Evolutionary conservation across 306 rosid genomes (phyloP), one percentile per base, ranked within the genome.

Genomic region (Citrullus mucosospermus): DNA sequence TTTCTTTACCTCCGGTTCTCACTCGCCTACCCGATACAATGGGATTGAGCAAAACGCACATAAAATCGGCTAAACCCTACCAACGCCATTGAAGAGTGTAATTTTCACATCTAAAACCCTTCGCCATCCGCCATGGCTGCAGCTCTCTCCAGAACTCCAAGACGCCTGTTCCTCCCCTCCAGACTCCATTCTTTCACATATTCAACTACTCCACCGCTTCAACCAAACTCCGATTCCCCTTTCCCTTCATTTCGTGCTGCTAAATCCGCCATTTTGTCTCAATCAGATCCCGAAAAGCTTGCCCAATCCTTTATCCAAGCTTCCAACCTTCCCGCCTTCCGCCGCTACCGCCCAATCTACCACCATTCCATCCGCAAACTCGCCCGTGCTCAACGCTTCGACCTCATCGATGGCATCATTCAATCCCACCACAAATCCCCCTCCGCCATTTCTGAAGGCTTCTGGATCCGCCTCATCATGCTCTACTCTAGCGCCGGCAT

Each of bases 381-480:
- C 30, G 78, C 71, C 15, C 78, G 71, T 25, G 78, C 82, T 25
- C 44, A 79, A 17, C 78, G 78, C 41, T 72, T 72, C 71, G 82
- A 79, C 82, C 71, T 79, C 15, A 79, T 79, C 6, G 78, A 70
- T 30, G 50, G 14, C 3, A 72, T 79, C 50, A 32, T 79, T 20
- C 78, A 79, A 43, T 11, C 78, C 48, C 82, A 79, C 12, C 34
- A 48, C 34, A 50, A 61, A 14, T 63, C 53, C 16, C 78, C 78
- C 17, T 16, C 78, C 50, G 28, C 28, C 36, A 70, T 9, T 4
- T 57, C 82, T 18, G 78, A 79, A 46, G 82, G 82, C 48, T 79
- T 79, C 71, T 79, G 69, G 70, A 79, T 70, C 51, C 82, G 82
- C 70, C 82, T 79, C 51, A 69, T 79, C 62, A 79, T 30, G 77